phyloP scores from a whole-genome alignment of 805 yeast species.

The Metschnikowia bowlesiae region DNA sequence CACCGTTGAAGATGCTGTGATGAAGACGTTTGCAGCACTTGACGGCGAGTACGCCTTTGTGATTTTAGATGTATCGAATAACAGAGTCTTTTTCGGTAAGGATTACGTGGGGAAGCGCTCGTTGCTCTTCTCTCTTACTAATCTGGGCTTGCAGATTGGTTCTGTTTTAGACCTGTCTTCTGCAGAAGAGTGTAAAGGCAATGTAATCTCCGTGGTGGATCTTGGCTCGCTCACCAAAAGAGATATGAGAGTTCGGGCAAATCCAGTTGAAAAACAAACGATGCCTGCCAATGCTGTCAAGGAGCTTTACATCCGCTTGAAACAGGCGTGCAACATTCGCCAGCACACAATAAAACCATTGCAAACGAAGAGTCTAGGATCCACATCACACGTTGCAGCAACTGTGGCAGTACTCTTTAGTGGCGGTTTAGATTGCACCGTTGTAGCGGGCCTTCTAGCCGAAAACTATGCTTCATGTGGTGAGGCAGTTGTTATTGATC shows the following conservation, averaged over 20 bases:
- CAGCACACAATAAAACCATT: constrained; percentile 47
- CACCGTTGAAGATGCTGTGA: constrained; percentile 29
- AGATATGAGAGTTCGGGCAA: background rate
- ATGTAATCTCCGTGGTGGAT: constrained; percentile 45
- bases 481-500: constrained; percentile 45
- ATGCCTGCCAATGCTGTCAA: background rate
- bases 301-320: constrained; percentile 23
- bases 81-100: constrained; percentile 68
- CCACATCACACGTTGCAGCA: constrained; percentile 17
- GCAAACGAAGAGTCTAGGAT: background rate
- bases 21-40: constrained; percentile 39
- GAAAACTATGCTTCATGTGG: constrained; percentile 9
- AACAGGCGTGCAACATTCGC: constrained; percentile 43
- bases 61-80: constrained; percentile 40
- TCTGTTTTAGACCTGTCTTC: constrained; percentile 22
- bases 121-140: constrained; percentile 42
- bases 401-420: constrained; percentile 65
- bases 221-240: constrained; percentile 7
- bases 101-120: constrained; percentile 83
- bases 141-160: constrained; percentile 38
- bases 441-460: constrained; percentile 56
- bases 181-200: constrained; percentile 55
- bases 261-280: background rate
- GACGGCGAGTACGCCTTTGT: constrained; percentile 83
- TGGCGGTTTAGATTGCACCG: constrained; percentile 93